Base-by-base conservation (phyloP, 768 basidiomycete species). In the Leccinum obscurum region DNA sequence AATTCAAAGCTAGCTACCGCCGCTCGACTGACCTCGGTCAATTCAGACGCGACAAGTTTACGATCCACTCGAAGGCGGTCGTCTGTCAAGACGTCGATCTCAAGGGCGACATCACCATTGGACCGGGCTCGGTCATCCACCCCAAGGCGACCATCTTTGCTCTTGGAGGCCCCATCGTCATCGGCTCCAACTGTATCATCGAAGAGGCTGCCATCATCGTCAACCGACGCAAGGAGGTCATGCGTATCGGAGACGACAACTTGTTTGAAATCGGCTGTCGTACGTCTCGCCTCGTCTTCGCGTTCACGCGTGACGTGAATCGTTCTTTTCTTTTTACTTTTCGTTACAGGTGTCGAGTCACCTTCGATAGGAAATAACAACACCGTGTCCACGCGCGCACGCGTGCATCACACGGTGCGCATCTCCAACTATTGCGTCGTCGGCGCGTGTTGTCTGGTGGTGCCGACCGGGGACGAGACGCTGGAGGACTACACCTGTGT, bases 61-160 rank as follows among this genome's bases (percentile, higher is more conserved):
- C 88, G 6, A 92, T 97, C 50, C 93, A 96, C 65, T 91, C 94
- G 3, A 93, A 88, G 70, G 90, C 93, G 6, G 83, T 96, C 52
- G 90, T 98, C 30, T 93, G 92, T 71, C 90, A 93, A 70, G 95
- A 97, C 77, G 92, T 93, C 32, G 95, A 98, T 63, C 81, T 98
- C 66, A 92, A 93, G 71, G 96, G 97, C 54, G 90, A 95, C 68
- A 91, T 96, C 56, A 95, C 94, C 20, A 90, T 99, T 59, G 95
- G 94, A 28, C 81, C 91, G 70, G 90, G 92, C 86, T 89, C 89
- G 0, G 87, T 98, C 57, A 85, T 98, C 22, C 95, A 98, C 64
- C 95, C 96, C 0, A 93, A 95, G 71, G 93, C 92, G 1, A 93
- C 93, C 24, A 92, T 98, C 60, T 90, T 95, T 66, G 95, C 95